Base-by-base conservation (phyloP, 176 grass and related monocot species). In the Triticum aestivum region DNA sequence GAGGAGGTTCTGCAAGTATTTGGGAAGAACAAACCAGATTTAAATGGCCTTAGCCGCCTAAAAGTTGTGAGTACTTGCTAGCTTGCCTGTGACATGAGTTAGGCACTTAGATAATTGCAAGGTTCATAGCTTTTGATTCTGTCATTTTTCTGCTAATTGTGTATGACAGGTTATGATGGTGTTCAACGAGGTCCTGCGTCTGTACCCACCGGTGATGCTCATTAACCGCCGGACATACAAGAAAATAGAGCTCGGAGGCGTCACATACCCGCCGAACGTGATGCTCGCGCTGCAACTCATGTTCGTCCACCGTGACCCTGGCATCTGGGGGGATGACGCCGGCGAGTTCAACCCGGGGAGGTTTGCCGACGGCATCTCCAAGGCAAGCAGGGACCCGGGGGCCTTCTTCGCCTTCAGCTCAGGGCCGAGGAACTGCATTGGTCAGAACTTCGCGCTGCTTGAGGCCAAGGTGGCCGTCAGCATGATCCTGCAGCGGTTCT, bases 1-100 rank as follows among this genome's bases (percentile, higher is more conserved):
- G 90, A 93, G 42, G 95, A 95, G 67, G 85, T 98, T 49, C 59
- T 91, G 6, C 75, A 51, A 11, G 65, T 78, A 11, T 98, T 93
- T 80, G 89, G 92, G n/a, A 61, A 82, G n/a, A 89, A 69, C 71
- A 90, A 81, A 51, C 95, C 95, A 3, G 87, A 98, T 66, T 59
- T 33, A 38, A 85, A 66, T 8, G 87, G 87, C 26, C 47, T 92
- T 51, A 73, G 23, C 26, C 76, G 65, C 13, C 86, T 97, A 41
- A 97, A 92, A 82, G 79, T 89, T 37, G 94, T 94, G 49, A 92
- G 77, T 63, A 41, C n/a, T 75, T 52, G 17, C 44, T 26, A 62
- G 69, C 58, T 65, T 70, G 6, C n/a, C 29, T 3, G 10, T 44
- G 8, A 11, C 51, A 58, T n/a, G 32, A 70, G 45, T 12, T 29